Base-by-base conservation (phyloP, 1,284 basidiomycete genomes). In the Schizopora paradoxa region DNA sequence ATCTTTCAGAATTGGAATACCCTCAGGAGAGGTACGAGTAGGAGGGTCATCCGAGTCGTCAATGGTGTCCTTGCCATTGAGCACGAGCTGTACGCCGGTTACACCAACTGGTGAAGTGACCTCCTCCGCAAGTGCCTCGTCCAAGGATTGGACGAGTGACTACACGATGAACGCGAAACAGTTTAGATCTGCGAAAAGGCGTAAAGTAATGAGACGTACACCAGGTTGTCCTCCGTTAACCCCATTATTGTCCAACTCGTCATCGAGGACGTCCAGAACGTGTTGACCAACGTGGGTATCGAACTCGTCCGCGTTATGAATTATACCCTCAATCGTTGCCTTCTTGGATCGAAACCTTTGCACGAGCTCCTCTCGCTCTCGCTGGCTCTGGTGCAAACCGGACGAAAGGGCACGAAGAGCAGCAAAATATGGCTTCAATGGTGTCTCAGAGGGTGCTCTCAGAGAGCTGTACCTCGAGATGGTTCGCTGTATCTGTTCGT, bases 341-440 rank as follows among this genome's bases (percentile, higher is more conserved):
- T n/a, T n/a, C n/a, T n/a, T n/a, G n/a, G n/a, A n/a, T n/a, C n/a
- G n/a, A n/a, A n/a, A n/a, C n/a, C n/a, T n/a, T n/a, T n/a, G n/a
- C n/a, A n/a, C n/a, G n/a, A n/a, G n/a, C n/a, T n/a, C n/a, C n/a
- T n/a, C n/a, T n/a, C n/a, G n/a, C n/a, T n/a, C n/a, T n/a, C n/a
- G n/a, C n/a, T n/a, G n/a, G n/a, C n/a, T n/a, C n/a, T n/a, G n/a
- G 44, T 79, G 67, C 6, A 83, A 63, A 4, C 83, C 79, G 1
- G 76, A 73, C 0, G 86, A 88, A 16, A 90, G 63, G 6, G 78
- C 69, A n/a, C 86, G 75, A 11, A 90, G 56, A 1, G 79, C 73
- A 1, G 76, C 66, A 51, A 84, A 78, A 54, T 85, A 85, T 0
- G 82, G 79, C 54, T 83, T 72, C n/a, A 53, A 59, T 4, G 72